Evolutionary conservation across 2,329 filamentous ascomycete species (phyloP), one percentile per base, ranked within the genome.

Genomic region (Trichoderma koningiopsis): DNA sequence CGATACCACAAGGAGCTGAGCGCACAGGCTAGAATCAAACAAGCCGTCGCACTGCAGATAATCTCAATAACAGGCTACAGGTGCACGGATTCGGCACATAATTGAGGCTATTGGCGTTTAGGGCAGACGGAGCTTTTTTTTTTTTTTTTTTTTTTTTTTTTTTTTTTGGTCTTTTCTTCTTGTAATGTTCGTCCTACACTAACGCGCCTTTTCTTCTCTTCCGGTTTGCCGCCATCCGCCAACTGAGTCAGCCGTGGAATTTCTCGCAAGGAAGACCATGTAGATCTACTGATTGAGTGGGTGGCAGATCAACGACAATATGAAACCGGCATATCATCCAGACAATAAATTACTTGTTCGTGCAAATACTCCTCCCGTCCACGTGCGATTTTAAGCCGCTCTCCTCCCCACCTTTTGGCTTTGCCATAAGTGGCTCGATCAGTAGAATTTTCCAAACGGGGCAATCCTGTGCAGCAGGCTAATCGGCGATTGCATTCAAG

Each of bases 181-280:
- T 5, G 13, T 22, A 16, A 35, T 35, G 6, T 22, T 56, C 22
- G 19, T n/a, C n/a, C 43, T 22, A 64, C 40, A 27, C 56, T 33
- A 43, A 35, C 61, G 55, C 60, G 60, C 31, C 31, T 55, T 53
- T n/a, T 31, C 14, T 22, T 11, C 61, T 56, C 52, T 27, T 33
- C 31, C 49, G 61, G 56, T 40, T 53, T 64, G 33, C 61, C 61
- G 60, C 47, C 1, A 52, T 55, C 59, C 60, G 22, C 60, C 27
- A 55, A 8, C 16, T 16, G 27, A 24, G n/a, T 19, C 47, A 63
- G 60, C 60, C 31, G 19, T 55, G 22, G 19, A 14, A 29, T 63
- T 40, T 16, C 22, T 63, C 53, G 60, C 60, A 63, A 63, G 60
- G 60, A 63, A 31, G 47, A 37, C 60, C 60, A 37, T 55, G 60